Evolutionary conservation across 768 basidiomycete genomes (phyloP), one percentile per base, ranked within the genome.

Genomic region (Scleroderma citrinum): DNA sequence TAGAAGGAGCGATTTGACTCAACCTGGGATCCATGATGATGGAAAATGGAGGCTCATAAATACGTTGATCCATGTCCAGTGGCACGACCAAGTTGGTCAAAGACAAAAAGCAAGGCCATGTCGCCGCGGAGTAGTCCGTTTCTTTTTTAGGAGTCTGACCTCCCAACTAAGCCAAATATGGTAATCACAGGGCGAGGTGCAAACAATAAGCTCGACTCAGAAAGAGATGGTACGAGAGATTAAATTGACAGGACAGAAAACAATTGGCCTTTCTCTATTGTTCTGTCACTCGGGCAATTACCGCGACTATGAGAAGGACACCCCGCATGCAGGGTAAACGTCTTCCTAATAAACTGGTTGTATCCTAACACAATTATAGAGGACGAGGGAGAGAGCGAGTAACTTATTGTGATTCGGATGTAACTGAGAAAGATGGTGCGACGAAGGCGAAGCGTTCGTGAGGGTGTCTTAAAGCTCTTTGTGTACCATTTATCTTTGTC

Each of bases 201-300:
- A n/a, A n/a, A 64, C 63, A 64, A 64, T 64, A 67, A 63, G 51
- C 48, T 48, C 26, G 21, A 29, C 51, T 55, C 20, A 48, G 50
- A 59, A 47, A 45, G 44, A 47, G 23, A 41, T 52, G 46, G 56
- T 50, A 46, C 50, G 47, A 56, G 46, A 47, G 53, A 52, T 46
- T 51, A 44, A 45, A 40, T 46, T 21, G 32, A 53, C 42, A 51
- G 12, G 12, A 14, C 31, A 31, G 38, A 26, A 30, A 26, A 38
- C 47, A 48, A 42, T 42, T 40, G 39, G 20, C 32, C n/a, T 44
- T 2, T 40, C 40, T 54, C 51, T 63, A 63, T 63, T 63, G 61
- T 64, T 42, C 24, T 29, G 5, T 8, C 8, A 29, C 26, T 29
- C 26, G 5, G 26, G 8, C 26, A 29, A 29, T 29, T 8, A 29